These are phyloP conservation scores for Stellera chamaejasme DNA, from an alignment of 345 rosid genomes.

Conservation along the genomic window DNA sequence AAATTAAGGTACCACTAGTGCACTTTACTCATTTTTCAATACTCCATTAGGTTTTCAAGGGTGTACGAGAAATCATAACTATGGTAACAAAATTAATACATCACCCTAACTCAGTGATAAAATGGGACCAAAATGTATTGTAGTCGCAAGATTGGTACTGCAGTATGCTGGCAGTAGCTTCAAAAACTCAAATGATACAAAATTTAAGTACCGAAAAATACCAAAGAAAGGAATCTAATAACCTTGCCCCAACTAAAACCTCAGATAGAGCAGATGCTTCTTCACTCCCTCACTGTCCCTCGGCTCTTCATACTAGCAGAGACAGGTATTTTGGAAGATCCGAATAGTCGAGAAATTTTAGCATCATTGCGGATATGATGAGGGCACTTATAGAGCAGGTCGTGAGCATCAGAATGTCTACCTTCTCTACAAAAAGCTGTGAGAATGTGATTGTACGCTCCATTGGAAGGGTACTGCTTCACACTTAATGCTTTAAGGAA, in stretches of 20 bases:
- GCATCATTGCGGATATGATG: constrained; percentile 65
- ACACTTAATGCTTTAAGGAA: constrained; percentile 55
- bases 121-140: too few species aligned
- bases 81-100: too few species aligned
- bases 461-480: constrained; percentile 48
- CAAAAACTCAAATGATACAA: too few species aligned
- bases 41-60: too few species aligned
- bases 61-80: too few species aligned
- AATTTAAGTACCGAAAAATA: not conserved
- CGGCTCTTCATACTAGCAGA: not conserved
- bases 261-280: too few species aligned
- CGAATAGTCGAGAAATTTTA: constrained; percentile 51
- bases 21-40: too few species aligned
- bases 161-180: too few species aligned
- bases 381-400: constrained; percentile 58
- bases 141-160: too few species aligned
- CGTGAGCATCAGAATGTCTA: constrained; percentile 71
- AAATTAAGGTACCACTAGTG: too few species aligned
- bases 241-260: too few species aligned
- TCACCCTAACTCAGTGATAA: too few species aligned
- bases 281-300: not conserved
- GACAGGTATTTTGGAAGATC: constrained; percentile 18
- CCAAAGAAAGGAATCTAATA: not conserved
- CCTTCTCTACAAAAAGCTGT: constrained; percentile 63
- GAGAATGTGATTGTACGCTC: constrained; percentile 46